These are phyloP conservation scores for Xylaria scruposa DNA, from an alignment of 495 filamentous ascomycete genomes.

Conservation along the genomic window DNA sequence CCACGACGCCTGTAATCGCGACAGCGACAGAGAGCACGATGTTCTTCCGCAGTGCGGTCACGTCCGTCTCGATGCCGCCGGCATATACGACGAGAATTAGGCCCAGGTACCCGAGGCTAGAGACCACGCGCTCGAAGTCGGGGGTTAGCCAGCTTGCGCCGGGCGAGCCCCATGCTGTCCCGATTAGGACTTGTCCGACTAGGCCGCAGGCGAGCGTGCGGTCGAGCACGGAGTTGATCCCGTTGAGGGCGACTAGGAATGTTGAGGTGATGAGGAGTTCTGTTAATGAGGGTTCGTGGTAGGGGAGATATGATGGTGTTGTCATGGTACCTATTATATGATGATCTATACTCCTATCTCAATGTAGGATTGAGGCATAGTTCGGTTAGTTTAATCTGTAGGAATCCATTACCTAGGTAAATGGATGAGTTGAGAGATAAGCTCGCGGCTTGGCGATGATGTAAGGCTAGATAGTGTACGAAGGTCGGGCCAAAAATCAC, in stretches of 20 bases:
- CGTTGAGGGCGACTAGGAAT: slow-evolving; percentile 71
- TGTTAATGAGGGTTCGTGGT: slow-evolving; percentile 65
- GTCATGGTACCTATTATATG: neutral
- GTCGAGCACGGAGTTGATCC: slow-evolving; percentile 64
- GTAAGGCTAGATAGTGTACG: neutral
- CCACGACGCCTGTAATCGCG: slow-evolving; percentile 67
- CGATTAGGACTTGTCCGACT: slow-evolving; percentile 76
- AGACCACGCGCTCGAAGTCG: slow-evolving; percentile 65
- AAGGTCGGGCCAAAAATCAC: too few species aligned
- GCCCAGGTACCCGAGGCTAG: slow-evolving; percentile 78
- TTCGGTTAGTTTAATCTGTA: neutral
- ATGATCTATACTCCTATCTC: neutral
- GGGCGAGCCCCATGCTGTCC: slow-evolving; percentile 72
- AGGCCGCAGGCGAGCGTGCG: slow-evolving; percentile 72
- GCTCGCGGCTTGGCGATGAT: slow-evolving; percentile 18
- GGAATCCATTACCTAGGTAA: neutral
- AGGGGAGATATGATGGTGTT: slow-evolving; percentile 50
- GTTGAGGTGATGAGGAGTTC: slow-evolving; percentile 67
- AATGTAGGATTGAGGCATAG: neutral
- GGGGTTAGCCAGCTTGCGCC: slow-evolving; percentile 50
- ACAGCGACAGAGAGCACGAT: slow-evolving; percentile 64
- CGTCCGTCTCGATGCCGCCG: slow-evolving; percentile 72
- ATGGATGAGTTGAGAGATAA: neutral
- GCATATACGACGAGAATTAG: slow-evolving; percentile 78
- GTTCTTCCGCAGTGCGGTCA: slow-evolving; percentile 64